Evolutionary conservation across 805 yeast genomes (phyloP).

Genomic region (Tetrapisispora namnaoensis): DNA sequence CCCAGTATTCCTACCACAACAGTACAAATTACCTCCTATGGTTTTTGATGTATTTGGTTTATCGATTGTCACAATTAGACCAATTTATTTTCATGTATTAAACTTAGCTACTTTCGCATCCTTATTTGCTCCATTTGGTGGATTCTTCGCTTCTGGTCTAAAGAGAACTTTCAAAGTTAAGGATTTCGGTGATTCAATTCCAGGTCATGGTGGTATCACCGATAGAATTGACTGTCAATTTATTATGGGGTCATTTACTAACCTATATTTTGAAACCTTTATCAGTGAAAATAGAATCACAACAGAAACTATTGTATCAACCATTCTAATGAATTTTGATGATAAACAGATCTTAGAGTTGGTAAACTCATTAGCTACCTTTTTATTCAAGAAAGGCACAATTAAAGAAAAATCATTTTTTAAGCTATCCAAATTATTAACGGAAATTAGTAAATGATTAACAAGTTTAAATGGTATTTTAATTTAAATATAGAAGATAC

Average conservation of each 20-base stretch:
- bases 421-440: conserved; percentile 27
- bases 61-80: conserved; percentile 56
- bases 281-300: conserved; percentile 62
- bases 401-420: conserved; percentile 29
- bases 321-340: conserved; percentile 60
- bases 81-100: conserved; percentile 83
- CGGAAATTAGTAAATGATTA: conserved; percentile 11
- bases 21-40: conserved; percentile 63
- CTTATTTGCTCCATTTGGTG: conserved; percentile 95
- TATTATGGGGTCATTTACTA: conserved; percentile 92
- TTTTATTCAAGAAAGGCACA: conserved; percentile 30
- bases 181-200: conserved; percentile 96
- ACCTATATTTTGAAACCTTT: conserved; percentile 87
- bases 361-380: conserved; percentile 20
- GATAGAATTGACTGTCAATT: conserved; percentile 98
- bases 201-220: conserved; percentile 98
- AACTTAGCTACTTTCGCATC: conserved; percentile 91
- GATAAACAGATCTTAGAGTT: conserved; percentile 56
- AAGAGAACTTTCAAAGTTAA: conserved; percentile 93
- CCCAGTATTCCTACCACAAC: conserved; percentile 80
- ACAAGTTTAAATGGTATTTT: neutral
- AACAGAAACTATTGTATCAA: conserved; percentile 66
- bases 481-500: neutral
- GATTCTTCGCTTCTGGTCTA: conserved; percentile 95
- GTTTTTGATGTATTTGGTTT: conserved; percentile 41